Base-by-base conservation (phyloP, 768 basidiomycete genomes). In the Phlebiopsis flavidoalba region DNA sequence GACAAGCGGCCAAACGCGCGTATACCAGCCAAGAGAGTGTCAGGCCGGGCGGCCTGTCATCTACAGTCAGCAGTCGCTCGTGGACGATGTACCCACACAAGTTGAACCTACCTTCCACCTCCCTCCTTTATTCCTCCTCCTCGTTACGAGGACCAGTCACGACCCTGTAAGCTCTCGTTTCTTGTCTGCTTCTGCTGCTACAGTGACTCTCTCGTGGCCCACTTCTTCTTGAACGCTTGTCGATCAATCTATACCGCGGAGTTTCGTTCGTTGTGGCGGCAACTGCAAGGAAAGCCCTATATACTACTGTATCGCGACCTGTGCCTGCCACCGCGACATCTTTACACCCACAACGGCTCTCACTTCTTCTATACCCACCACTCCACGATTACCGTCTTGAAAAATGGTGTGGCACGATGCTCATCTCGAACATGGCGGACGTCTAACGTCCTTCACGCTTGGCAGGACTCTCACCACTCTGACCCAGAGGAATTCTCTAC, bases 401-500 rank as follows among this genome's bases (percentile, higher is more conserved):
- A 37, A 58, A 47, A 72, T 72, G 71, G 71, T 72, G 53, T 66
- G 66, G n/a, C 55, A 40, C 58, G n/a, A 53, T 37, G 36, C 55
- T 46, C 49, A 26, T 49, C 52, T 45, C 36, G 17, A 19, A 3
- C 8, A 36, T 19, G 35, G 24, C 49, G 19, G 51, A 51, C 58
- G n/a, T 48, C 40, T 45, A 36, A 55, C 24, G 15, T 37, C 48
- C n/a, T n/a, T n/a, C 19, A 24, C 37, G 31, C 33, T 57, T 58
- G 60, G 53, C 71, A 91, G 88, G 87, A 89, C 64, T 72, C 84
- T 50, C 81, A 79, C 65, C 78, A 82, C 67, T 87, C 89, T 75
- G 96, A 99, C 79, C 96, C 96, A 60, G 95, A 98, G 74, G 94
- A 95, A 67, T 85, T 94, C 70, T 99, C 70, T 99, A 97, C 74